Evolutionary conservation across 768 basidiomycete genomes (phyloP).

Genomic region (Sarcomyxa edulis): DNA sequence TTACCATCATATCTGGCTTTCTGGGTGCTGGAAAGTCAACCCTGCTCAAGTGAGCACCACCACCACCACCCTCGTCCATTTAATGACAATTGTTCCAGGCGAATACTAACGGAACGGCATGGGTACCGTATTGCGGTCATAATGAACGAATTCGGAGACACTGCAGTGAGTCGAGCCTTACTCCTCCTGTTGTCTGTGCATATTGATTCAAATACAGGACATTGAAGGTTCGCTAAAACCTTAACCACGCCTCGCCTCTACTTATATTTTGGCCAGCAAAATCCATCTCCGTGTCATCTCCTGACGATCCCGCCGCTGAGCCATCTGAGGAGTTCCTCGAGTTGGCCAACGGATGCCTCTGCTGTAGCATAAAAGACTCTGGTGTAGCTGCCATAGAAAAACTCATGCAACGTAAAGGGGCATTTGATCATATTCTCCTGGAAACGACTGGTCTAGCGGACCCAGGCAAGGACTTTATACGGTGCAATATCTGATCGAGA

Average conservation of each 20-base stretch:
- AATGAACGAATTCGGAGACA: slow-evolving; percentile 98
- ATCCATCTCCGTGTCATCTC: slow-evolving; percentile 76
- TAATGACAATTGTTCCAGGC: slow-evolving; percentile 31
- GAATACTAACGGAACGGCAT: slow-evolving; percentile 90
- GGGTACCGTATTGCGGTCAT: slow-evolving; percentile 96
- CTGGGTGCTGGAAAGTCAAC: slow-evolving; percentile 95
- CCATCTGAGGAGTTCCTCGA: slow-evolving; percentile 85
- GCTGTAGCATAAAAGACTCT: slow-evolving; percentile 94
- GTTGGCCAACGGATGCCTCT: slow-evolving; percentile 94
- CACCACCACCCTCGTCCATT: background rate
- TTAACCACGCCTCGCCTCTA: background rate
- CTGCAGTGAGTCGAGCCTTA: slow-evolving; percentile 52
- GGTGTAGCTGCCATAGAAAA: slow-evolving; percentile 93
- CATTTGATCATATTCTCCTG: slow-evolving; percentile 91
- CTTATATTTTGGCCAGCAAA: slow-evolving; percentile 49
- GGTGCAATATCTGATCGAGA: background rate
- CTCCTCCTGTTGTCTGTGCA: background rate
- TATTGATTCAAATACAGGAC: slow-evolving; percentile 46
- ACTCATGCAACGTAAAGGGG: slow-evolving; percentile 79
- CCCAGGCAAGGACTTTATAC: slow-evolving; percentile 54
- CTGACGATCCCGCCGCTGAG: slow-evolving; percentile 54
- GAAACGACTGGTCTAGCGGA: slow-evolving; percentile 97
- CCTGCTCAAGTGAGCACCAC: slow-evolving; percentile 61
- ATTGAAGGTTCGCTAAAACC: slow-evolving; percentile 69
- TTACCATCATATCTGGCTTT: slow-evolving; percentile 94